A percentile compares a stretch with the other conserved stretches of the same genome.
Evolutionary conservation across 2,329 filamentous ascomycete species (phyloP).

Genomic region (Microdochium nivale): DNA sequence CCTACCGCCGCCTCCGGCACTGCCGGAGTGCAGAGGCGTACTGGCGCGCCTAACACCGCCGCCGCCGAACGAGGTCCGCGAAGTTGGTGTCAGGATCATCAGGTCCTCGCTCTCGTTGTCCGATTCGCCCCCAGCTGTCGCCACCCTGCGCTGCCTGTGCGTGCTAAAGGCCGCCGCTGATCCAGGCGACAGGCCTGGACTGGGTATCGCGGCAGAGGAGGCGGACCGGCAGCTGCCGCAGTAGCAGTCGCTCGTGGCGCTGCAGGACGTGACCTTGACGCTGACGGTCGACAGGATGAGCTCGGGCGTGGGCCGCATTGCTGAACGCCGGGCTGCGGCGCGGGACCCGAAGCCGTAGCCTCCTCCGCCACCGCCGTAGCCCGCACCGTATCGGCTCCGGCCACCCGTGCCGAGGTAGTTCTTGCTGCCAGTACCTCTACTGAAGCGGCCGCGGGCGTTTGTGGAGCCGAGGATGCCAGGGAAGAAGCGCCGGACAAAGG

Average conservation of each 20-base stretch:
- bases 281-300: background rate
- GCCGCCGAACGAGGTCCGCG: background rate
- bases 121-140: background rate
- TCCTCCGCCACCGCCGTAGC: background rate
- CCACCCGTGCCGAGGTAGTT: background rate
- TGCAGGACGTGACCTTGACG: background rate
- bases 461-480: slow-evolving; percentile 7
- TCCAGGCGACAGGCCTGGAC: background rate
- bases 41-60: too few relatives aligned
- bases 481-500: slow-evolving; percentile 11
- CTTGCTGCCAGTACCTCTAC: background rate
- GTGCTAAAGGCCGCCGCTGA: too few relatives aligned
- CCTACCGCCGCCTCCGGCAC: background rate
- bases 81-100: background rate
- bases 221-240: background rate
- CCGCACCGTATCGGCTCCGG: background rate
- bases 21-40: background rate
- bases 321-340: background rate
- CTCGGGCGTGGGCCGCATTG: background rate
- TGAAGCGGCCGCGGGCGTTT: background rate
- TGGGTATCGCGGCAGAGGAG: background rate
- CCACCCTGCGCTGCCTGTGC: too few relatives aligned
- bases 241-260: background rate
- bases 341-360: background rate
- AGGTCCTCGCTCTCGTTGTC: background rate